Percentiles rank a stretch among this genome's conserved stretches.
Conservation (phyloP, 352 stramenopile genomes). For the Pythium periplocum region DNA sequence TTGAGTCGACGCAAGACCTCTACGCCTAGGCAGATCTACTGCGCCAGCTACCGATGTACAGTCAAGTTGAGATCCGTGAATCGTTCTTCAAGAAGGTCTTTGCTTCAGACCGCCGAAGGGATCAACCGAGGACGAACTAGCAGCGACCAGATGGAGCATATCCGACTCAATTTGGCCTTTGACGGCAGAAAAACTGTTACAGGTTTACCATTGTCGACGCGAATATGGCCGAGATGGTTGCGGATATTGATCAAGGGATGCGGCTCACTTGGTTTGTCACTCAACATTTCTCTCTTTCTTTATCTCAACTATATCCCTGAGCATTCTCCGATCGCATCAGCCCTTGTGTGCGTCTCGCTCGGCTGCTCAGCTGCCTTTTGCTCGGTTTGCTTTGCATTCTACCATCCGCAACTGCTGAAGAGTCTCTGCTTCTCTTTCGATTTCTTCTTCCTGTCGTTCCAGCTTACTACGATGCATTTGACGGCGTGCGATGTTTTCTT, state of each 20-base stretch:
- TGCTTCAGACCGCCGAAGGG: no score
- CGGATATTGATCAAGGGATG: neutral
- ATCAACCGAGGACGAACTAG: no score
- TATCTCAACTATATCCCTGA: slow-evolving; percentile 8
- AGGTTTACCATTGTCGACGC: no score
- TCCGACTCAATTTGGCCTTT: no score
- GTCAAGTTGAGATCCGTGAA: slow-evolving; percentile 8
- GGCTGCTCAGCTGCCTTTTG: slow-evolving; percentile 5
- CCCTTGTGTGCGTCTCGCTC: neutral
- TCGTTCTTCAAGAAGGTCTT: no score
- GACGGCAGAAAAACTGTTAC: no score
- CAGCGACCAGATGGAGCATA: no score
- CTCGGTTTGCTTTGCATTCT: slow-evolving; percentile 4
- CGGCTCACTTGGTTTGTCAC: slow-evolving; percentile 2
- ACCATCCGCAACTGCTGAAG: slow-evolving; percentile 13
- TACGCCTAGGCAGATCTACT: neutral
- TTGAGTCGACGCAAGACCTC: neutral
- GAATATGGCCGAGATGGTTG: no score
- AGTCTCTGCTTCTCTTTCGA: slow-evolving; percentile 14
- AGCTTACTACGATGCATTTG: slow-evolving; percentile 7
- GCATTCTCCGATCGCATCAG: neutral
- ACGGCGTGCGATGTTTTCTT: slow-evolving; percentile 5
- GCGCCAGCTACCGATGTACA: slow-evolving; percentile 13
- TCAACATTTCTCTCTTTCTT: slow-evolving; percentile 8
- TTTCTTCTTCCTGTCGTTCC: slow-evolving; percentile 11